These are phyloP conservation scores for Blastobotrys arbuscula DNA, from an alignment of 1,139 yeast species.

Conservation along the genomic window DNA sequence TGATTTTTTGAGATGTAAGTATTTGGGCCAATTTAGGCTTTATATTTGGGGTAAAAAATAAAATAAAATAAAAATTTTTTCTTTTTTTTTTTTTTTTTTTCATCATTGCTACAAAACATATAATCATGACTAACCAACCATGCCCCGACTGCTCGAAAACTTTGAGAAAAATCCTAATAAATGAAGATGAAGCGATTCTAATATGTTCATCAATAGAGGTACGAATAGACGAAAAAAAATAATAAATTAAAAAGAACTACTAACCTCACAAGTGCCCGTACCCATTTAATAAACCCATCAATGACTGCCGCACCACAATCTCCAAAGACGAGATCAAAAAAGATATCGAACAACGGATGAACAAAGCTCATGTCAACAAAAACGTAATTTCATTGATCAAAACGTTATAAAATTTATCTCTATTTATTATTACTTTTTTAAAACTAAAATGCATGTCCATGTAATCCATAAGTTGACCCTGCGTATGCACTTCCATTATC, in stretches of 20 bases:
- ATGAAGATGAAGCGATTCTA: slow-evolving; percentile 31
- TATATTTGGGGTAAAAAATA: not conserved
- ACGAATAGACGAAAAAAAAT: slow-evolving; percentile 13
- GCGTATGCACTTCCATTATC: slow-evolving; percentile 37
- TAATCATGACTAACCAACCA: not conserved
- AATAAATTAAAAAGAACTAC: not conserved
- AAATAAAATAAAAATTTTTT: not conserved
- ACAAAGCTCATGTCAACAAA: slow-evolving; percentile 16
- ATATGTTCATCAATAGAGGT: slow-evolving; percentile 27
- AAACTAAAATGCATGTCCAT: slow-evolving; percentile 19
- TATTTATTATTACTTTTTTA: not conserved
- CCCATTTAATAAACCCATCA: slow-evolving; percentile 30
- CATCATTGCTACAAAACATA: not conserved
- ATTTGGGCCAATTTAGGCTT: too few species aligned
- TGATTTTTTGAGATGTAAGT: not conserved
- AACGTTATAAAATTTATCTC: slow-evolving; percentile 1
- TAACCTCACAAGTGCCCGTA: slow-evolving; percentile 28
- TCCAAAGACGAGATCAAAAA: slow-evolving; percentile 18
- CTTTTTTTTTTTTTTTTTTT: not conserved
- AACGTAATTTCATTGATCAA: slow-evolving; percentile 13
- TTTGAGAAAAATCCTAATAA: slow-evolving; percentile 33
- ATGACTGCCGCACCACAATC: slow-evolving; percentile 14
- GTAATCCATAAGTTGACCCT: slow-evolving; percentile 28
- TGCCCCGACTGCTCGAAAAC: slow-evolving; percentile 29
- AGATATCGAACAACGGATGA: slow-evolving; percentile 22